Evolutionary conservation across 139 green algal species (phyloP), one percentile per base, ranked within the genome.

Genomic region (Coccomyxa sp.): DNA sequence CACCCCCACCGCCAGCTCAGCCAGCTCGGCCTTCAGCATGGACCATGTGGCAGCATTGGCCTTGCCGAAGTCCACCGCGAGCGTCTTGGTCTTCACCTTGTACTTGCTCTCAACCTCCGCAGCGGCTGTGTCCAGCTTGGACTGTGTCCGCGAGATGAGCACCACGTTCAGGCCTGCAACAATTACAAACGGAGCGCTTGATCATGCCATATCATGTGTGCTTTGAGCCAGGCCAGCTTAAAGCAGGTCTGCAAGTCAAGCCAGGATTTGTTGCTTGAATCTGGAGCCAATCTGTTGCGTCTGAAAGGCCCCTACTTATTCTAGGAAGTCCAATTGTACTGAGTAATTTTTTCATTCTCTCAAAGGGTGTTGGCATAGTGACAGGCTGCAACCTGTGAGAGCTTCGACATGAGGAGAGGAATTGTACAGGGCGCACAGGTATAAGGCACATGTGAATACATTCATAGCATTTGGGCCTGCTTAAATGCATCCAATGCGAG

Each of bases 151-250:
- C 13, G 90, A 95, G 28, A 97, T 83, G 23, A 96, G 85, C 51
- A 97, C 80, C 13, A 97, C 30, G 87, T 95, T 94, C 18, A 97
- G 32, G 31, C 90, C 91, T 93, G 84, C 75, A 82, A 0, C 31
- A 63, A 51, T 51, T 51, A 51, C 38, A 30, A 77, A 67, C 32
- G 68, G 57, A 58, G 1, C 45, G 32, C 58, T 18, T 78, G 79
- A 71, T 21, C 79, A 51, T 67, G 30, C 27, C 17, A 51, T 58
- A 23, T 15, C 17, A 21, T 67, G 76, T 79, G 10, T 51, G 12
- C 13, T 25, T 25, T 51, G 76, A 21, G 13, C 38, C 38, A 51
- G 38, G 38, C 38, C 38, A 51, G 38, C 38, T 51, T 7, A 51
- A 51, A 51, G 38, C 38, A 51, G 23, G 76, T 25, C 15, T 79